Percentiles rank a stretch among this genome's conserved stretches.
Conservation (phyloP, 1,139 yeast species). For the Diutina siamensis region DNA sequence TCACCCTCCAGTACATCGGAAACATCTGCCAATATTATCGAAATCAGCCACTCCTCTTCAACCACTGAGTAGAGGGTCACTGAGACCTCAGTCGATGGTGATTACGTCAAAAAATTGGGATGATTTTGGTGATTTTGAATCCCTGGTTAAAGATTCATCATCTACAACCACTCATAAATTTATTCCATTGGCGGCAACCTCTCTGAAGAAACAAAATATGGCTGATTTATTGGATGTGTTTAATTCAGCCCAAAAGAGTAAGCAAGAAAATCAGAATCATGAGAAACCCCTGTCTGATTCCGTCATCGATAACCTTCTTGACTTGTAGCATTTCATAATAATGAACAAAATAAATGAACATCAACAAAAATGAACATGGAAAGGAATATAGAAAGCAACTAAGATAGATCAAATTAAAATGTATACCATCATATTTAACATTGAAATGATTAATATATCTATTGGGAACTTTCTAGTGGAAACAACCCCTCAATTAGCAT, state of each 20-base stretch:
- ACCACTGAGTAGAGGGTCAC: neutral
- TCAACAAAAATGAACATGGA: too few species aligned
- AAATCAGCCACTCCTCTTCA: neutral
- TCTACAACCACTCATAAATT: neutral
- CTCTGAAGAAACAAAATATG: neutral
- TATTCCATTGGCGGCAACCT: neutral
- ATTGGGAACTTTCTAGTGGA: too few species aligned
- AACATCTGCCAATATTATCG: neutral
- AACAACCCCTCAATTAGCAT: too few species aligned
- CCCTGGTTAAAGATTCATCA: neutral
- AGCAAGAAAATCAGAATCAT: neutral
- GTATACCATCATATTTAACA: too few species aligned
- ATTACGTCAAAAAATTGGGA: neutral
- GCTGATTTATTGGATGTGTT: conserved; percentile 4
- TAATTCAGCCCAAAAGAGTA: neutral
- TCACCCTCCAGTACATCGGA: neutral
- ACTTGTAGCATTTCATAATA: neutral
- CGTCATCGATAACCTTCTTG: neutral
- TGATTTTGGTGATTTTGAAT: neutral
- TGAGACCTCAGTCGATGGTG: neutral
- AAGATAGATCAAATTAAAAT: too few species aligned
- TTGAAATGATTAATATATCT: too few species aligned
- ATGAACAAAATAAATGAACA: too few species aligned
- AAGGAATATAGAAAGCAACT: too few species aligned
- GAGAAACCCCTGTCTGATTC: neutral